phyloP scores from a whole-genome alignment of 1,284 basidiomycete genomes.

The Cutaneotrichosporon sp. region DNA sequence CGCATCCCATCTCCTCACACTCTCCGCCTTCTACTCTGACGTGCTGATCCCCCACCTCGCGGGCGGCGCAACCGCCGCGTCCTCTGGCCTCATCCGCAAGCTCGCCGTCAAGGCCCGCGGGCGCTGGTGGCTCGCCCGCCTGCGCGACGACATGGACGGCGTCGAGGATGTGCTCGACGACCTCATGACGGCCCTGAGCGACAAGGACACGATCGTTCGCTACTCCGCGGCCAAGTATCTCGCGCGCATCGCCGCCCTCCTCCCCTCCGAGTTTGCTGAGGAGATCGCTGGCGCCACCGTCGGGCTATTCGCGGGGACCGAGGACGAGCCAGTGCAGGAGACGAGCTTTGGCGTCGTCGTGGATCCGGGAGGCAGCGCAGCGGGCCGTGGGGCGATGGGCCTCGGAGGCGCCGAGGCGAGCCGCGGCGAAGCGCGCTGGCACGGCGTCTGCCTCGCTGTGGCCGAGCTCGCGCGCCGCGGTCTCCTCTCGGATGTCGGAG shows the following conservation, averaged over 20 bases:
- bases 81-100: constrained; percentile 48
- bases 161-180: constrained; percentile 75
- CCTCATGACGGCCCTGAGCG: constrained; percentile 73
- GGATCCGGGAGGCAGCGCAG: constrained; percentile 62
- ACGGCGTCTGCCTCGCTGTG: constrained; percentile 88
- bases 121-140: constrained; percentile 48
- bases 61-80: constrained; percentile 42
- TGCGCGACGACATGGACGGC: constrained; percentile 70
- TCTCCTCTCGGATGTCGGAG: constrained; percentile 65
- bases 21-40: constrained; percentile 33
- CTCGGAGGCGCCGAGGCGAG: constrained; percentile 61
- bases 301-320: constrained; percentile 61
- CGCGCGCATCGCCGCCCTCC: constrained; percentile 76
- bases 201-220: constrained; percentile 93
- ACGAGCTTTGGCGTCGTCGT: constrained; percentile 42
- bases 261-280: constrained; percentile 71
- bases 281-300: constrained; percentile 82
- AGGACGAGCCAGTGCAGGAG: constrained; percentile 46
- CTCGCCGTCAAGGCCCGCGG: constrained; percentile 50
- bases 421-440: constrained; percentile 85
- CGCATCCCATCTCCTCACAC: constrained; percentile 37
- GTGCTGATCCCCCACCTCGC: constrained; percentile 42
- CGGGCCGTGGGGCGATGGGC: constrained; percentile 60
- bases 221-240: constrained; percentile 95
- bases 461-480: constrained; percentile 88